Evolutionary conservation across 2,329 filamentous ascomycete species (phyloP), one percentile per base, ranked within the genome.

Genomic region (Aschersonia sp.): DNA sequence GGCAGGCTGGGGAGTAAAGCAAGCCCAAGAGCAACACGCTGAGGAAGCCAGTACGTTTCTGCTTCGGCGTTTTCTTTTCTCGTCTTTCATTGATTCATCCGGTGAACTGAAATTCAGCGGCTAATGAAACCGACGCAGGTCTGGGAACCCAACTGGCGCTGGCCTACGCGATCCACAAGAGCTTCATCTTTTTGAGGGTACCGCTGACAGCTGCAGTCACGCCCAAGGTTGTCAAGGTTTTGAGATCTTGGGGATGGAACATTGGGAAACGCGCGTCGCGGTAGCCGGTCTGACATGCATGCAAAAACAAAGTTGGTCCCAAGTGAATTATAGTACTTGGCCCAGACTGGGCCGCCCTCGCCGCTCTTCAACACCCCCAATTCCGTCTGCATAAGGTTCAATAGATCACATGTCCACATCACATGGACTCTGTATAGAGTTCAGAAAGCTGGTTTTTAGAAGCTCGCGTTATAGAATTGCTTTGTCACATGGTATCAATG

Each of bases 161-260:
- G 45, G 92, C 92, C 10, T 98, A 98, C 60, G 90, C 90, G 31
- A 87, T 98, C 49, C 92, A 98, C 73, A 98, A 98, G 69, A 94
- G 85, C 56, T 87, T 97, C 64, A 95, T 98, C 58, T 95, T 98
- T 65, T 65, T 97, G 54, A 79, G 92, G n/a, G 87, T 98, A 8
- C 92, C 92, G 7, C 68, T 97, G 53, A 92, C 92, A 1, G 88
- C 87, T 10, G 90, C 88, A 3, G 74, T 97, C 35, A 88, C 87
- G 7, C 92, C 92, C 1, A 95, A 94, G 66, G 82, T 97, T n/a
- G 92, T 95, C 58, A 94, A 87, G 66, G 77, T 81, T 10, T 70
- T 98, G 31, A 74, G 90, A 53, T 75, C 79, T 10, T 95, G 90
- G 87, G 92, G 92, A 5, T 97, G 87, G 83, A 80, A 97, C 61